phyloP scores from a whole-genome alignment of 306 rosid species.

The Sechiopsis laciniata region DNA sequence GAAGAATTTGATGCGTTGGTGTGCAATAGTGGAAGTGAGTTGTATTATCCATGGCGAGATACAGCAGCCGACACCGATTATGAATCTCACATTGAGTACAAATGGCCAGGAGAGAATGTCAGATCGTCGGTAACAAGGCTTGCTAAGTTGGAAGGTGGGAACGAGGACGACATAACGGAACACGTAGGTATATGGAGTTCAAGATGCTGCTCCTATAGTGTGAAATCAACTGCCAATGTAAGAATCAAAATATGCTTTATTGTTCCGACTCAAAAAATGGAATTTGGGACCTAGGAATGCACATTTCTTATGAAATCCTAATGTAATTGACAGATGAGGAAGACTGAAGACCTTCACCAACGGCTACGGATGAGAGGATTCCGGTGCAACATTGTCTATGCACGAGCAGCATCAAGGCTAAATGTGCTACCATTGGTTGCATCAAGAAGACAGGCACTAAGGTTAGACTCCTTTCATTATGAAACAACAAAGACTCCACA shows the following conservation, averaged over 20 bases:
- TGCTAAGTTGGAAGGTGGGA: constrained; percentile 45
- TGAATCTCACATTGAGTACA: constrained; percentile 55
- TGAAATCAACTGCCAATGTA: constrained; percentile 27
- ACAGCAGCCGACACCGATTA: constrained; percentile 56
- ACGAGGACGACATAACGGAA: constrained; percentile 44
- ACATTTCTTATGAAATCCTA: constrained; percentile 18
- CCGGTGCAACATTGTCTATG: constrained; percentile 65
- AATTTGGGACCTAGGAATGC: constrained; percentile 8
- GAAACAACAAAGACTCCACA: not conserved
- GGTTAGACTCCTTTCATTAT: constrained; percentile 36
- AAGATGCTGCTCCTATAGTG: constrained; percentile 54
- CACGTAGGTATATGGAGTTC: constrained; percentile 40
- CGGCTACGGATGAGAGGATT: constrained; percentile 75
- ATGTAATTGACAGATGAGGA: constrained; percentile 37
- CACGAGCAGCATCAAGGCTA: constrained; percentile 52
- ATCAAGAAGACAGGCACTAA: constrained; percentile 67
- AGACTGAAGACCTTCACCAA: constrained; percentile 51
- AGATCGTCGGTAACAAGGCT: constrained; percentile 56
- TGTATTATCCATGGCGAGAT: constrained; percentile 74
- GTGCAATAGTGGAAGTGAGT: constrained; percentile 72
- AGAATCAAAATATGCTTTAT: constrained; percentile 4
- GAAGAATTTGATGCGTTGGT: constrained; percentile 65
- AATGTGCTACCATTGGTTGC: constrained; percentile 64
- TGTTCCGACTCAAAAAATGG: not conserved
- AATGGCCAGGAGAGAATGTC: constrained; percentile 74